phyloP scores from a whole-genome alignment of 2,329 filamentous ascomycete genomes.

The Herpotrichia juniperi region DNA sequence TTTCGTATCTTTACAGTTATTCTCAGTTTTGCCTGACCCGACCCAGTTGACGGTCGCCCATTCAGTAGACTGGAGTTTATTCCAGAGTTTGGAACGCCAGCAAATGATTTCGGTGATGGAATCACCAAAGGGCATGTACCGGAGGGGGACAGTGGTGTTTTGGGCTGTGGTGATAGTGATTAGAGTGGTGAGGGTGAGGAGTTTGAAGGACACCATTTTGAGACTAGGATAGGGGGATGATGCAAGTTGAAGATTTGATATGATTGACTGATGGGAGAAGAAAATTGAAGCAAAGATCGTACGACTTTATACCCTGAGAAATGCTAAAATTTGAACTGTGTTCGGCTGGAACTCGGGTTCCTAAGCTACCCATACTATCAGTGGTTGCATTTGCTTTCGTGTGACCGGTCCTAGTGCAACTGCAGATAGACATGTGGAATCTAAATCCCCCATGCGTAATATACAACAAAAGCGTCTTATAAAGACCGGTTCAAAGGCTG shows the following conservation, averaged over 20 bases:
- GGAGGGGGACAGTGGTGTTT: constrained; percentile 20
- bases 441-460: not conserved
- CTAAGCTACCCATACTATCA: not conserved
- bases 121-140: constrained; percentile 54
- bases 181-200: constrained; percentile 19
- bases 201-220: constrained; percentile 27
- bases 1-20: constrained; percentile 43
- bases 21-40: constrained; percentile 34
- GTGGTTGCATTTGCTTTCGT: not conserved
- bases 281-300: not conserved
- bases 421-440: not conserved
- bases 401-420: not conserved
- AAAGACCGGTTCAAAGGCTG: not conserved
- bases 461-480: not conserved
- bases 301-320: not conserved
- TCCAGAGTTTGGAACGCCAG: constrained; percentile 52
- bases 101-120: constrained; percentile 54
- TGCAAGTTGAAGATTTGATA: not conserved
- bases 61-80: constrained; percentile 48
- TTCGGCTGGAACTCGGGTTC: not conserved
- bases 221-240: no score
- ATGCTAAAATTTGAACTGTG: not conserved
- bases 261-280: not conserved
- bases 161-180: constrained; percentile 17
- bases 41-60: constrained; percentile 50